These are phyloP conservation scores for Diaporthe destruens DNA, from an alignment of 2,329 filamentous ascomycete species.

Conservation along the genomic window DNA sequence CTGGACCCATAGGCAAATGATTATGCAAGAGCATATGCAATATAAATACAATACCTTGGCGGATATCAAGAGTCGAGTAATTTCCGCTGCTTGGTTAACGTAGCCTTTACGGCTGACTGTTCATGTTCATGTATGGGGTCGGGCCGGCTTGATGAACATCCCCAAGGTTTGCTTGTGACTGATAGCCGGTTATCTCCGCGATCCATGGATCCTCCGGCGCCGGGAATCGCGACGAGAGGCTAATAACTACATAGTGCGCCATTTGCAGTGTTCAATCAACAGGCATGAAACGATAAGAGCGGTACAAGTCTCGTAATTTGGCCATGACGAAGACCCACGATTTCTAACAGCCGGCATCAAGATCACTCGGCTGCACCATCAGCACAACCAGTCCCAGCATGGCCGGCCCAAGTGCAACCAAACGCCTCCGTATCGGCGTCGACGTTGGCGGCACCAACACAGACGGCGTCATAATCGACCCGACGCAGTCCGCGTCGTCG, in stretches of 20 bases:
- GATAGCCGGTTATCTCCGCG: neutral
- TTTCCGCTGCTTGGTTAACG: too few species aligned
- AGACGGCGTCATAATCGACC: slow-evolving; percentile 65
- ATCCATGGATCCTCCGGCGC: neutral
- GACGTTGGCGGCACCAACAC: slow-evolving; percentile 67
- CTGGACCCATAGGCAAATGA: too few species aligned
- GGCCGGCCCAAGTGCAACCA: neutral
- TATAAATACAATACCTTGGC: too few species aligned
- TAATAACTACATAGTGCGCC: slow-evolving; percentile 3
- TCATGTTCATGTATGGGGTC: too few species aligned
- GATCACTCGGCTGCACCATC: neutral
- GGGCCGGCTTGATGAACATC: too few species aligned
- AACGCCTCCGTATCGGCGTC: slow-evolving; percentile 57
- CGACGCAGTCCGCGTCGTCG: slow-evolving; percentile 48
- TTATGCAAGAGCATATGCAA: too few species aligned
- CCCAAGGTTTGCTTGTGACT: too few species aligned
- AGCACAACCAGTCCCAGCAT: neutral
- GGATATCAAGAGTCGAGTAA: too few species aligned
- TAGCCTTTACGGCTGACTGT: too few species aligned
- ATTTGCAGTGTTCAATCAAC: neutral
- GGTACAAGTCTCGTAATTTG: neutral
- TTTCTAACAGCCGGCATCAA: neutral
- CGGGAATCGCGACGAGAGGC: neutral
- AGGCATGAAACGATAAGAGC: too few species aligned
- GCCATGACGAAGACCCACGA: neutral